Evolutionary conservation across 192 early-diverging fungal genomes (phyloP), one percentile per base, ranked within the genome.

Genomic region (Endogone sp.): DNA sequence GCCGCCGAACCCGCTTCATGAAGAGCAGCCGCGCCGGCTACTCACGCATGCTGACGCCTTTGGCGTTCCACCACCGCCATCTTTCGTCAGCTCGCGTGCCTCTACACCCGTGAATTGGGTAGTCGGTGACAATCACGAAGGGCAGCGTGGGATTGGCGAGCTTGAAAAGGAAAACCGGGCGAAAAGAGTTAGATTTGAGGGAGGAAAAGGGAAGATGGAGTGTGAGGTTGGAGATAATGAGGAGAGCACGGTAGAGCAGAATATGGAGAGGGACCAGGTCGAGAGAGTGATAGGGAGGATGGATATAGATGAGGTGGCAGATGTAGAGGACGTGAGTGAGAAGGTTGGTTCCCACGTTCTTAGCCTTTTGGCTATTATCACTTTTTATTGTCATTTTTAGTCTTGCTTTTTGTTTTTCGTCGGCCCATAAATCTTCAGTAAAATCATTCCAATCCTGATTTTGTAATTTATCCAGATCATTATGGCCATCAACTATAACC

Each of bases 401-500:
- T 44, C 37, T 8, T 44, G 4, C 37, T 44, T 8, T 44, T 49
- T 16, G 16, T 49, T 49, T 49, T 0, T 49, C 37, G 6, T 11
- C 37, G 37, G 6, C 37, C 37, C 37, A 11, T 49, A n/a, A n/a
- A n/a, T n/a, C n/a, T n/a, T n/a, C n/a, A n/a, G n/a, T n/a, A n/a
- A n/a, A n/a, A n/a, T n/a, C n/a, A n/a, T n/a, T n/a, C n/a, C n/a
- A n/a, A n/a, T n/a, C n/a, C n/a, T n/a, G n/a, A n/a, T n/a, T n/a
- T n/a, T n/a, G n/a, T n/a, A n/a, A n/a, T n/a, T n/a, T n/a, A n/a
- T n/a, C 13, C 60, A 81, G 77, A 49, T 76, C 10, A 76, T 79
- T 21, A 60, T 81, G 65, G 80, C 77, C 2, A 31, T 81, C 22
- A 78, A 67, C 60, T 49, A 67, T 9, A 67, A 56, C 22, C 66